Base-by-base conservation (phyloP, 2,329 filamentous ascomycete genomes). In the Plenodomus tracheiphilus region DNA sequence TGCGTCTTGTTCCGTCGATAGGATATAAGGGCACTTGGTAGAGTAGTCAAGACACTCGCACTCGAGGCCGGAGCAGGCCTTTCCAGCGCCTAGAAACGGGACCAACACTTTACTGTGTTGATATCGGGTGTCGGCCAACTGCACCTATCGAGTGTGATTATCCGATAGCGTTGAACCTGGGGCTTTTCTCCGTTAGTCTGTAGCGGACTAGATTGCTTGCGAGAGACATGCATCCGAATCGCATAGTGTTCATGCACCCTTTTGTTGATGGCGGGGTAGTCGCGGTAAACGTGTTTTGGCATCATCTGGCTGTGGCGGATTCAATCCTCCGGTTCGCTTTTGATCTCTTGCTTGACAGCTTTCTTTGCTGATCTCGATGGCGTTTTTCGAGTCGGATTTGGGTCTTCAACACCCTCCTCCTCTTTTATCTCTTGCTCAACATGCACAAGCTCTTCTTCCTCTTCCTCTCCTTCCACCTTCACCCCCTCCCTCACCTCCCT, bases 1-100 rank as follows among this genome's bases (percentile, higher is more conserved):
- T n/a, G n/a, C n/a, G n/a, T n/a, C n/a, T n/a, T n/a, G n/a, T n/a
- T n/a, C n/a, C n/a, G n/a, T n/a, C n/a, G n/a, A n/a, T n/a, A n/a
- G n/a, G n/a, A n/a, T n/a, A n/a, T n/a, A n/a, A n/a, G n/a, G n/a
- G n/a, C n/a, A n/a, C n/a, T 50, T 46, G 5, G 47, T 50, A 38
- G 10, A 50, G 39, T 39, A 39, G 22, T 39, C 22, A 50, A 50
- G 38, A 46, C 34, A 34, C 42, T 44, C 32, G 42, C 42, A 44
- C 15, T 16, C 22, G 18, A 16, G 2, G 21, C 39, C 30, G 22
- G 21, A n/a, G 22, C 21, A 11, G n/a, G 9, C 35, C n/a, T n/a
- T n/a, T n/a, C n/a, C n/a, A n/a, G n/a, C n/a, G n/a, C n/a, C n/a
- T n/a, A n/a, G n/a, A n/a, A n/a, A 18, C 19, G 10, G 38, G 20